Evolutionary conservation across 768 basidiomycete species (phyloP).

Genomic region (Gloeophyllum trabeum): DNA sequence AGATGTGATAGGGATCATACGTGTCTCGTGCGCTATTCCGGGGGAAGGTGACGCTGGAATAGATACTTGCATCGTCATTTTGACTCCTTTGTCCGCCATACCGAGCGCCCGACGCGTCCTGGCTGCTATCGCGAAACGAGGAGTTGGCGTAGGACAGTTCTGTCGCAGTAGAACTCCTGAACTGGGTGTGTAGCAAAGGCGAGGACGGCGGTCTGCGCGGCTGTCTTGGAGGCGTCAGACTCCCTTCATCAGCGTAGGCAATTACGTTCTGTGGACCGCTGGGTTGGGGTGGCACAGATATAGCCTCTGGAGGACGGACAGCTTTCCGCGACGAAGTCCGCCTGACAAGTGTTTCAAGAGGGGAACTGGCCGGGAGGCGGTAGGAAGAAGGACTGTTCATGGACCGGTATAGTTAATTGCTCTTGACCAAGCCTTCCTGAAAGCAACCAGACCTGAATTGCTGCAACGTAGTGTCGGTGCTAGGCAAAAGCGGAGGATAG

Average conservation of each 20-base stretch:
- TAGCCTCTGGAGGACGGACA: background rate
- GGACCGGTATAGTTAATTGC: too few relatives aligned
- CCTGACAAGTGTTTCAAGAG: conserved; percentile 46
- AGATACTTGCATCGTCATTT: conserved; percentile 31
- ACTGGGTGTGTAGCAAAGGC: conserved; percentile 38
- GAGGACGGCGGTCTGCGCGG: conserved; percentile 22
- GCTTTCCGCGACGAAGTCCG: conserved; percentile 35
- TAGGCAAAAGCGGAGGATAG: too few relatives aligned
- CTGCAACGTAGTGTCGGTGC: too few relatives aligned
- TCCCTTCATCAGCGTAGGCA: too few relatives aligned
- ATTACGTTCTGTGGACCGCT: too few relatives aligned
- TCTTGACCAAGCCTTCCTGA: too few relatives aligned
- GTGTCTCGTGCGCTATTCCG: background rate
- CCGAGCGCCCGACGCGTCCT: conserved; percentile 5
- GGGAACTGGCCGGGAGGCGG: too few relatives aligned
- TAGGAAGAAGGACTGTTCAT: too few relatives aligned
- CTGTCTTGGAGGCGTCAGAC: conserved; percentile 1
- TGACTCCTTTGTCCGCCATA: conserved; percentile 5
- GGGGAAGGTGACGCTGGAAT: conserved; percentile 17
- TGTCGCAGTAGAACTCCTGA: conserved; percentile 29
- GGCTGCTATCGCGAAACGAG: background rate
- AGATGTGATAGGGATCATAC: conserved; percentile 8
- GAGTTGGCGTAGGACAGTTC: conserved; percentile 13
- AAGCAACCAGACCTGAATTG: too few relatives aligned
- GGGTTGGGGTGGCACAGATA: too few relatives aligned